Evolutionary conservation across 768 basidiomycete species (phyloP), one percentile per base, ranked within the genome.

Genomic region (Tricholoma bakamatsutake): DNA sequence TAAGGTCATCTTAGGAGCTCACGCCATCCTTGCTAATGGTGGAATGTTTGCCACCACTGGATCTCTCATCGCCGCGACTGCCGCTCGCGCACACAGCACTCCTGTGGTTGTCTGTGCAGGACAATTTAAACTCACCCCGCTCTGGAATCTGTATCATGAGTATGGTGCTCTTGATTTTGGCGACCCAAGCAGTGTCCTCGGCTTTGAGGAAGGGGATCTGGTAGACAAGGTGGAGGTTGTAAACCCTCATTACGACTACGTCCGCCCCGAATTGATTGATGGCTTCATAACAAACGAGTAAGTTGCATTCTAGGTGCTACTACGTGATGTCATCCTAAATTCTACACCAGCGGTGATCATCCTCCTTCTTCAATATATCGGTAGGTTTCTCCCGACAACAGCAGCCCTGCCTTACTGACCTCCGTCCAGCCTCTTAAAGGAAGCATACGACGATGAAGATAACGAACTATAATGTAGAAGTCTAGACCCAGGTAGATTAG

Each of bases 251-350:
- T 98, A 90, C 67, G 97, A 99, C 71, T 95, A 96, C 70, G 89
- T 99, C 39, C 80, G 84, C 52, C 94, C 94, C 18, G 94, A 98
- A 66, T 72, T 98, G 60, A 83, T 99, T 54, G 88, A 93, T 66
- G 88, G 92, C 11, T 96, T 91, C 69, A 90, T 99, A 63, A 98
- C 94, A 11, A 98, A 99, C 62, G 91, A 98, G 96, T 98, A 69
- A 76, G 95, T 77, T 24, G 33, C 54, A 45, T 57, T 10, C 71
- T 33, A 48, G 50, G 43, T 50, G 43, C 51, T 30, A n/a, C 33
- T 17, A 18, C 11, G 17, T n/a, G 15, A 30, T 52, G 34, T 42
- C 6, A 15, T 31, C 56, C 57, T 15, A 62, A 15, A 64, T n/a
- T 45, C 43, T 24, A 7, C 12, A 53, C 42, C 61, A 98, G 95